These are phyloP conservation scores for Lycium barbarum DNA, from an alignment of 257 asterid genomes.

Conservation along the genomic window DNA sequence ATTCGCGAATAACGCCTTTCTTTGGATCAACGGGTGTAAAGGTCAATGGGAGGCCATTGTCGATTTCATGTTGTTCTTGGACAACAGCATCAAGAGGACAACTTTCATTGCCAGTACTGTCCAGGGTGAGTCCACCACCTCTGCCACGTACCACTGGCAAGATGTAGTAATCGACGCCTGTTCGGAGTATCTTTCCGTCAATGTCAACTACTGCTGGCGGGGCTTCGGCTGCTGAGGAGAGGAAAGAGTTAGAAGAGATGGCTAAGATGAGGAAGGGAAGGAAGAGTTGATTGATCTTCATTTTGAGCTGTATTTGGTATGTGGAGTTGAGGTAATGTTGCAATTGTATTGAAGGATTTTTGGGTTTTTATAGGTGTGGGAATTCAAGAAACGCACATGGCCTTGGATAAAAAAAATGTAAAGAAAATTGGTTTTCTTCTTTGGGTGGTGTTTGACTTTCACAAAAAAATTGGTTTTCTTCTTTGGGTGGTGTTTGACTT, in stretches of 20 bases:
- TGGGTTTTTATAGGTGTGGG: conserved; percentile 20
- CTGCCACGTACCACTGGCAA: conserved; percentile 60
- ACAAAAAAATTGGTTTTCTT: not conserved
- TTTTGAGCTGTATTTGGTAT: conserved; percentile 23
- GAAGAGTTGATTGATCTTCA: conserved; percentile 15
- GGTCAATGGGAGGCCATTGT: conserved; percentile 53
- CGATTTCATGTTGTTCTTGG: conserved; percentile 46
- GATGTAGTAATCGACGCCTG: conserved; percentile 42
- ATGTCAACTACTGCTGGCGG: conserved; percentile 27
- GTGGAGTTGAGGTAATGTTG: not conserved
- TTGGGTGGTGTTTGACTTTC: not conserved
- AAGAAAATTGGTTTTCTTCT: not conserved
- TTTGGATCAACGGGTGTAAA: conserved; percentile 49
- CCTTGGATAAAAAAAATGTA: not conserved
- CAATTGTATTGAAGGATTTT: conserved; percentile 5
- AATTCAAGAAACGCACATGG: conserved; percentile 2
- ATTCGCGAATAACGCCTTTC: conserved; percentile 45
- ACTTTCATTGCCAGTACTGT: conserved; percentile 34
- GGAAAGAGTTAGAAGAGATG: conserved; percentile 12
- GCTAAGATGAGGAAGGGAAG: conserved; percentile 19
- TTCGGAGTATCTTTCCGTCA: conserved; percentile 24
- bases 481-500: not conserved
- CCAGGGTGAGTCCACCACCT: conserved; percentile 71
- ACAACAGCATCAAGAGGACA: conserved; percentile 60
- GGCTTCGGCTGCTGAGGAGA: conserved; percentile 29